Evolutionary conservation across 768 basidiomycete species (phyloP), one percentile per base, ranked within the genome.

Genomic region (Rhodotorula toruloides): DNA sequence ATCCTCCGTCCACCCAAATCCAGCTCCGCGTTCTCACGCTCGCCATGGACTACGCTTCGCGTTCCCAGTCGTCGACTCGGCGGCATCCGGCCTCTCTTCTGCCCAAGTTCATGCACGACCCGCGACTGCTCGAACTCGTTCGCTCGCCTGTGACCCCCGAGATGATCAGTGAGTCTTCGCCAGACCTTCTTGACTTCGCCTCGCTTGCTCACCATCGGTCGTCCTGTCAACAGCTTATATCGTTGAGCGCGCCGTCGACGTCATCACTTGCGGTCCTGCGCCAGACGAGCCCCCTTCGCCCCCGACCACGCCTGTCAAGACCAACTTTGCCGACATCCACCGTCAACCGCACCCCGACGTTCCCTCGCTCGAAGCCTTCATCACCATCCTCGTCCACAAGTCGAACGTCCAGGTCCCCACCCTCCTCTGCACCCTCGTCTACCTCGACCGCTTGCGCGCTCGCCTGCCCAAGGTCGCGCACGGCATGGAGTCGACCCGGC

Each of bases 381-480:
- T 99, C 76, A 78, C 83, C 60, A 84, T 85, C 74, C 81, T 98
- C 59, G 86, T 91, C 68, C 81, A 85, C 67, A 82, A 83, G 76
- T 89, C 89, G 47, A 89, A 91, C 74, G 91, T 97, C 54, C 67
- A 68, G 76, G 89, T 90, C 11, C 82, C 90, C 34, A 97, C 92
- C 29, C 82, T 99, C 59, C 85, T 96, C 57, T 85, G 89, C 40
- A 96, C 92, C 39, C 82, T 97, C 76, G 81, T 94, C 71, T 97
- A 93, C 80, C 86, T 99, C 70, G 88, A 93, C 70, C 85, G 94
- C 42, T 82, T 99, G 58, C 85, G 86, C 54, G 76, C 81, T 40
- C 91, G 87, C 79, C 80, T 98, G 50, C 90, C 91, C 7, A 79
- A 83, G 36, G 84, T 89, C 79, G 88, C 90, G 29, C 90, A 88